These are phyloP conservation scores for Aurinia saxatilis DNA, from an alignment of 345 rosid genomes.

Conservation along the genomic window DNA sequence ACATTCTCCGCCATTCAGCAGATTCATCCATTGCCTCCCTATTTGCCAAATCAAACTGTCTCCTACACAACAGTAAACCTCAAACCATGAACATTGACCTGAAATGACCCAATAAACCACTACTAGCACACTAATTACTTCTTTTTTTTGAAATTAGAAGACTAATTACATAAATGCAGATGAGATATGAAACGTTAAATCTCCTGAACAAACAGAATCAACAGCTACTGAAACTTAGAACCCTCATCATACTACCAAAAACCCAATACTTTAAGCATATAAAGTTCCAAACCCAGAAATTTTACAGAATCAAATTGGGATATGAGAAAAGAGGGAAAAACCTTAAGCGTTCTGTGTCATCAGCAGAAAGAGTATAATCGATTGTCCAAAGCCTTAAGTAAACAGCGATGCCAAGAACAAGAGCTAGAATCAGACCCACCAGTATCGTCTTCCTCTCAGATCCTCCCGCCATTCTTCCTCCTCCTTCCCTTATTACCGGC, in stretches of 20 bases:
- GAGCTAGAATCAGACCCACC: conserved; percentile 41
- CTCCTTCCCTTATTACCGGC: conserved; percentile 15
- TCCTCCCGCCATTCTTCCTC: conserved; percentile 36
- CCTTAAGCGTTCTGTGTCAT: conserved; percentile 65
- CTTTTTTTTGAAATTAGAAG: too few species aligned
- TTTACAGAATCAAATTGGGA: background rate
- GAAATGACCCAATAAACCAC: background rate
- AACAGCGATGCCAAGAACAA: conserved; percentile 56
- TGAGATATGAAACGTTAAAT: background rate
- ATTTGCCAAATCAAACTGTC: conserved; percentile 85
- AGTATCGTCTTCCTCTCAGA: conserved; percentile 38
- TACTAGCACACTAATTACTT: background rate
- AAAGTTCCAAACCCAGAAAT: background rate
- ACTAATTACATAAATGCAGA: background rate
- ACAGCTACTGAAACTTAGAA: background rate
- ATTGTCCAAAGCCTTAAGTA: conserved; percentile 73
- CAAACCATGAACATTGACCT: background rate
- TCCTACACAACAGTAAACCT: conserved; percentile 35
- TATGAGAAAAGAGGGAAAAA: conserved; percentile 5
- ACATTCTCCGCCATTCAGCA: conserved; percentile 84
- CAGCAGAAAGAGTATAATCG: conserved; percentile 60
- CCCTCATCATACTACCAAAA: background rate
- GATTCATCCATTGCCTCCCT: conserved; percentile 95
- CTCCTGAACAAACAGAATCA: background rate
- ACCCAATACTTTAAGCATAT: background rate